phyloP scores from a whole-genome alignment of 2,329 filamentous ascomycete genomes.

The Beauveria bassiana region DNA sequence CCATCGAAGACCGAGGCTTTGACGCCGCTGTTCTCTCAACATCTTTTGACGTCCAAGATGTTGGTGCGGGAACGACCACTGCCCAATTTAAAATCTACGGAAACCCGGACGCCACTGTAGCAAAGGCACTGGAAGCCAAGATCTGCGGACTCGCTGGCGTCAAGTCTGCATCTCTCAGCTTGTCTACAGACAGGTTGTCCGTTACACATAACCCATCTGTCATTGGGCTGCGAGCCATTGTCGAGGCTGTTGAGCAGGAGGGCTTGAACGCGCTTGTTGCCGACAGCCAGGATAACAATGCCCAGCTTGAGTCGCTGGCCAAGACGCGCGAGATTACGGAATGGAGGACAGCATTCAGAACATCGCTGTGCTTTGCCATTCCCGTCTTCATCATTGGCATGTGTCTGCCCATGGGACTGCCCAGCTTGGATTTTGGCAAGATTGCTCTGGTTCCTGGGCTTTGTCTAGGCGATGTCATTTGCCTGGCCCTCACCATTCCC shows the following conservation, averaged over 20 bases:
- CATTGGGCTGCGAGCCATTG: conserved; percentile 73
- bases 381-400: conserved; percentile 92
- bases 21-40: conserved; percentile 78
- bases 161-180: conserved; percentile 62
- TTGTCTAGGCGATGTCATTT: conserved; percentile 81
- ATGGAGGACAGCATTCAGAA: conserved; percentile 75
- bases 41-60: conserved; percentile 48
- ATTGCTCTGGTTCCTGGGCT: conserved; percentile 63
- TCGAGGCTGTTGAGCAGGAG: conserved; percentile 71
- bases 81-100: conserved; percentile 83
- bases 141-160: conserved; percentile 63
- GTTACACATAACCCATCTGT: conserved; percentile 65
- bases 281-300: conserved; percentile 91
- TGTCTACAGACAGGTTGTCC: conserved; percentile 65
- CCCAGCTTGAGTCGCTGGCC: conserved; percentile 87
- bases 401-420: conserved; percentile 82
- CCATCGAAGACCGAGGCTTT: conserved; percentile 85
- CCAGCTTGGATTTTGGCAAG: conserved; percentile 67
- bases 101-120: conserved; percentile 61
- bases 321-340: conserved; percentile 96
- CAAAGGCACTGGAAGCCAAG: conserved; percentile 60
- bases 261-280: conserved; percentile 86
- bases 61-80: conserved; percentile 48
- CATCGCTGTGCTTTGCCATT: conserved; percentile 73
- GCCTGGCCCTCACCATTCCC: conserved; percentile 76